Evolutionary conservation across 345 rosid species (phyloP).

Genomic region (Citrus australasica): DNA sequence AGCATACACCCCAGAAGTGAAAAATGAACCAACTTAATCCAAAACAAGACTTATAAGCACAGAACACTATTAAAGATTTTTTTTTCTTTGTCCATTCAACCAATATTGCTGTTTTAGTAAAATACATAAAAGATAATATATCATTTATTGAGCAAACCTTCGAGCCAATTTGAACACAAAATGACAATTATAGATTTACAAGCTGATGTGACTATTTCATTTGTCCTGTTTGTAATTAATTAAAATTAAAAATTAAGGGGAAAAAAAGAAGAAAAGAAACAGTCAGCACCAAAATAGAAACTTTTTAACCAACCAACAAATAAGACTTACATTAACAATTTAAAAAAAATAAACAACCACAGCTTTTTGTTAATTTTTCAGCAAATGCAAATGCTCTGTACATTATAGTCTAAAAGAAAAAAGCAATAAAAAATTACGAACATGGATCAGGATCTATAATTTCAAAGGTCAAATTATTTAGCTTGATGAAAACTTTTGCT

Average conservation of each 20-base stretch:
- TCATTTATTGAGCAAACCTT: not conserved
- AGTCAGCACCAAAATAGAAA: not conserved
- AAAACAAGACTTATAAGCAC: not conserved
- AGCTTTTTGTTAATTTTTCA: not conserved
- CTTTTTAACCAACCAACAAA: not conserved
- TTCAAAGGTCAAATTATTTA: slow-evolving; percentile 2
- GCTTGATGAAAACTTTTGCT: not conserved
- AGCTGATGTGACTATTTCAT: not conserved
- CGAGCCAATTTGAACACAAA: not conserved
- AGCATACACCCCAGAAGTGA: not conserved
- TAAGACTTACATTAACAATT: not conserved
- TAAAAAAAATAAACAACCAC: not conserved
- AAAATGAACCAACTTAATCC: not conserved
- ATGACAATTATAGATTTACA: not conserved
- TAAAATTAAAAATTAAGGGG: too few relatives aligned
- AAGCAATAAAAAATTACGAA: not conserved
- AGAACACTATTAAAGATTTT: not conserved
- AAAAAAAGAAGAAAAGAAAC: too few relatives aligned
- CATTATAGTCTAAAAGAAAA: slow-evolving; percentile 9
- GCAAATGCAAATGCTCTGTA: not conserved
- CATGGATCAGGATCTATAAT: slow-evolving; percentile 42
- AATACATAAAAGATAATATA: not conserved
- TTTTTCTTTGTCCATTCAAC: not conserved
- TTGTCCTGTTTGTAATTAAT: not conserved
- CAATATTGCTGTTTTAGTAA: not conserved